Base-by-base conservation (phyloP, 352 stramenopile species). In the Globisporangium camurandrum region DNA sequence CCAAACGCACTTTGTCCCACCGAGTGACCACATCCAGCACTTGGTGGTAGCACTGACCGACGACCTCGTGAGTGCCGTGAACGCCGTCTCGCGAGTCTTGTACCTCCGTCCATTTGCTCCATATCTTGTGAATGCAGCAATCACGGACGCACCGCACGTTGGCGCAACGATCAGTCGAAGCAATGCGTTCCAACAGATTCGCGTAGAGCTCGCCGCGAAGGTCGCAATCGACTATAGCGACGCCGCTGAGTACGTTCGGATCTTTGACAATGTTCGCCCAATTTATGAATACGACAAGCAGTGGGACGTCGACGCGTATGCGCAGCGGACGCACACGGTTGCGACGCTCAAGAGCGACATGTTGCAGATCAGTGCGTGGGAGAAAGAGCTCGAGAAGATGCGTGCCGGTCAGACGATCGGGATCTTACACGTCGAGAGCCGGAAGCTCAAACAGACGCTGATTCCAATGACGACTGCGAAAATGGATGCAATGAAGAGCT, bases 351-450 rank as follows among this genome's bases (percentile, higher is more conserved):
- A 93, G 50, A 71, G 67, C 0, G 88, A 97, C 38, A 95, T 98
- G 84, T 56, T 95, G 28, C 75, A 90, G 44, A 95, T 98, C 26
- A 83, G 71, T 23, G 85, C 69, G 24, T 98, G 93, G 92, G 76
- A 95, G 43, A 96, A 97, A 55, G 90, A 97, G 58, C 75, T 98
- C 16, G 87, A 97, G 50, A 96, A 96, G 46, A 96, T 98, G 87
- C 72, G 86, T 22, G 84, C 80, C 1, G 85, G 88, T 3, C 85
- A 97, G 48, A 91, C 85, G 2, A 95, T 95, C 42, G 93, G 93
- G 1, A 97, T 95, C 27, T 56, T 98, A 7, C 79, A 95, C 50
- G 88, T 98, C 5, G 93, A 98, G 56, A 95, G 78, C 40, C 70
- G 89, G 7, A 96, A 97, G 54, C 84, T 98, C 16, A 96, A 97